These are phyloP conservation scores for Leishmania tropica DNA, from an alignment of 208 protist genomes.

Conservation along the genomic window DNA sequence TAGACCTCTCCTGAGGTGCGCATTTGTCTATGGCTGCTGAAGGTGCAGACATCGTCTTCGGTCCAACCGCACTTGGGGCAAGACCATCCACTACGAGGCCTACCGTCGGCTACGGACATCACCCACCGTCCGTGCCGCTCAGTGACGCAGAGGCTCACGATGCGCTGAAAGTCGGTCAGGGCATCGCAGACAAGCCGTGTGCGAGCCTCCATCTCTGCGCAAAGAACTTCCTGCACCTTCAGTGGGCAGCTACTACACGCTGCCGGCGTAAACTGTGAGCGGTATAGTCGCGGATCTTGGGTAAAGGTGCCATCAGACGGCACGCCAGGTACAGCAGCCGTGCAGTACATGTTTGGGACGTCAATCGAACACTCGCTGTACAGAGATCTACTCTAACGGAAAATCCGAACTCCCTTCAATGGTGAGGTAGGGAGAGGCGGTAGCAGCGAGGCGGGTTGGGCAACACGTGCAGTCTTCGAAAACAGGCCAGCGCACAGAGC, in stretches of 20 bases:
- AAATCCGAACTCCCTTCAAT: background rate
- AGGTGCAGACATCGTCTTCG: background rate
- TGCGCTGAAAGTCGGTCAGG: constrained; percentile 70
- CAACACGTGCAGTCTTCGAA: background rate
- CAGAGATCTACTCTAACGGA: background rate
- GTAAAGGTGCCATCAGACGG: constrained; percentile 29
- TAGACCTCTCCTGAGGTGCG: background rate
- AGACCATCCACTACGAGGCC: constrained; percentile 13
- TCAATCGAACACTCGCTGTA: background rate
- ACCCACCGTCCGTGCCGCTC: constrained; percentile 52
- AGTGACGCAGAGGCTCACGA: constrained; percentile 51
- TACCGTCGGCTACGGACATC: constrained; percentile 33
- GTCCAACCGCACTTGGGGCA: constrained; percentile 10
- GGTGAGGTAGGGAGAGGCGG: background rate
- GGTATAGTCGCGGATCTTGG: constrained; percentile 5
- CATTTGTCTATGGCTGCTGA: no score
- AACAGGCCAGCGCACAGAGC: background rate
- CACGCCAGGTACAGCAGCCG: background rate
- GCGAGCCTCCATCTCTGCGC: constrained; percentile 59
- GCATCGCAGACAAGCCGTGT: constrained; percentile 68
- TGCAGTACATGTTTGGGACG: background rate
- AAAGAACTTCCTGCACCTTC: constrained; percentile 38
- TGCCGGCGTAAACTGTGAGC: background rate
- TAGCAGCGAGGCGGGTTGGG: background rate
- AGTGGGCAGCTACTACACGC: background rate